Evolutionary conservation across 345 rosid genomes (phyloP), one percentile per base, ranked within the genome.

Genomic region (Pseudoturritis turrita): DNA sequence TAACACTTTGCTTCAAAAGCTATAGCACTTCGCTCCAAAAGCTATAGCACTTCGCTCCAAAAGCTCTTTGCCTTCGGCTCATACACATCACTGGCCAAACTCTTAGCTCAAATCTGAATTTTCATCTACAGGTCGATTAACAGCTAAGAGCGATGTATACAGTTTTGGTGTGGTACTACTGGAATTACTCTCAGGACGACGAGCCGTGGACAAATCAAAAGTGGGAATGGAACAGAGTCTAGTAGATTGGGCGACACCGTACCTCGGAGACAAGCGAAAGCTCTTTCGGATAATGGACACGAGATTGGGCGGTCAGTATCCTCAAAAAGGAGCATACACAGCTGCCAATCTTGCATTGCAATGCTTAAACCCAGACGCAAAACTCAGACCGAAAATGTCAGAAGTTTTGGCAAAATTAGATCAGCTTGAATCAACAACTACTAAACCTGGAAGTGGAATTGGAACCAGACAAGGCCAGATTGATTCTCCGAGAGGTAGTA

Each of bases 141-240:
- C 99, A 10, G 84, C 97, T 3, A 91, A 91, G 81, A 91, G 99
- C 53, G 99, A 95, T 17, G 97, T 95, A 46, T 95, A 91, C 71
- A 95, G 97, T 74, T 95, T 95, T 3, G 99, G 99, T 49, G 99
- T 95, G 45, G 97, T 95, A 68, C 77, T 95, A 64, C 87, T 95
- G 7, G 99, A 95, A 77, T 77, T 95, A 53, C 81, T 95, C 69
- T 95, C 96, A 12, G 99, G 99, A 21, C 68, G 96, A 62, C 86
- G 92, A 45, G 97, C 99, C 0, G 86, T 95, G n/a, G 97, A 91
- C 62, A 95, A 87, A 78, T 62, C 87, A 52, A 95, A 89, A 84
- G 76, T 81, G 29, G 96, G 94, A 45, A 77, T 77, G 70, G 99
- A 91, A 79, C 96, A 95, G 79, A 89, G 80, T 68, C 81, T 95